Evolutionary conservation across 2,329 filamentous ascomycete genomes (phyloP), one percentile per base, ranked within the genome.

Genomic region (Diaporthe longicolla): DNA sequence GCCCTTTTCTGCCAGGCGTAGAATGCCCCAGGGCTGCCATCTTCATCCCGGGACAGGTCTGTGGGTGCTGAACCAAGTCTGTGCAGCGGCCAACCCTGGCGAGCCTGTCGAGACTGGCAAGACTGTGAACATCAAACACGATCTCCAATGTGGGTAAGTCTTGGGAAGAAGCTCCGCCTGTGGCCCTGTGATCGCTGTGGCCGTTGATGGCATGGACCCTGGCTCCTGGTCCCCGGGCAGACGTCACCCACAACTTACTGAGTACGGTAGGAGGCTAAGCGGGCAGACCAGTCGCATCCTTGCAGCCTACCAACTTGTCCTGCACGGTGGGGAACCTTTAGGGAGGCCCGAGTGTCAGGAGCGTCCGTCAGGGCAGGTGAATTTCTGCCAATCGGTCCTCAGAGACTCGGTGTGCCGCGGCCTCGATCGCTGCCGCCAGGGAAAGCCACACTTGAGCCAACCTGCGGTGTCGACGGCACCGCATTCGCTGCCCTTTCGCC

Each of bases 121-220:
- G 45, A 21, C 45, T 21, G 8, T 29, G 37, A 21, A 24, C 11
- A 17, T 54, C 48, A 68, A 52, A 68, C 63, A 68, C 48, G 63
- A 68, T 68, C 63, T 48, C 32, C 48, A n/a, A n/a, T 54, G 63
- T 68, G 63, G 63, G 19, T 68, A 52, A 43, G 40, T 43, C 48
- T 52, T 52, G n/a, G 48, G 9, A 11, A 24, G 24, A 54, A 26
- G 48, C 48, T 68, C 63, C n/a, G 63, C 63, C 45, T 37, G 43
- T 50, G 43, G 17, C 21, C 5, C 45, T n/a, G 21, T 40, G 43
- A 48, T 48, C 43, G 61, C 61, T n/a, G 43, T 50, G 43, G 61
- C 29, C 32, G 63, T 52, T 35, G 63, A 32, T 35, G 45, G n/a
- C 29, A 21, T 66, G 45, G 63, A 66, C 63, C 63, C 48, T 54